These are phyloP conservation scores for Talaromyces rugulosus DNA, from an alignment of 2,329 filamentous ascomycete genomes.

Conservation along the genomic window DNA sequence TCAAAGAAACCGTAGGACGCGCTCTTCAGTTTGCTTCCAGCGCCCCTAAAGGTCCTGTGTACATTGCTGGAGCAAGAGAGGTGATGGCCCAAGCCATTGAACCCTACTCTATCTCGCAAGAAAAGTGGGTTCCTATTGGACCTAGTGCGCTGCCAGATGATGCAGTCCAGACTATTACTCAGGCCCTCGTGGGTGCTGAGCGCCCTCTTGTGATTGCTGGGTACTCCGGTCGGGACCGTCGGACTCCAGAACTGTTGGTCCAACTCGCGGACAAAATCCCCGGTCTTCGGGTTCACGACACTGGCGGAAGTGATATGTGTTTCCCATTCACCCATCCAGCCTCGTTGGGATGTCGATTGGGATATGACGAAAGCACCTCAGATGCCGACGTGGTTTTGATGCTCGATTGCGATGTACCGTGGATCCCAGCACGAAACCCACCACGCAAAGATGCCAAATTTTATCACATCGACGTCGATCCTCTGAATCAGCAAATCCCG, in stretches of 20 bases:
- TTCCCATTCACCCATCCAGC: conserved; percentile 37
- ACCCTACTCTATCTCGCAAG: conserved; percentile 61
- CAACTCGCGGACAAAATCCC: conserved; percentile 38
- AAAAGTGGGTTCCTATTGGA: conserved; percentile 64
- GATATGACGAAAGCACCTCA: conserved; percentile 63
- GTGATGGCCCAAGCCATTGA: conserved; percentile 74
- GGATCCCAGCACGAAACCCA: conserved; percentile 68
- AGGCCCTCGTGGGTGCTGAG: conserved; percentile 34
- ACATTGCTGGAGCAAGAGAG: conserved; percentile 69
- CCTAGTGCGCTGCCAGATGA: conserved; percentile 54
- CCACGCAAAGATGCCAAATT: conserved; percentile 51
- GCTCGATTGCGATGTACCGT: conserved; percentile 79
- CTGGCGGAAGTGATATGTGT: conserved; percentile 41
- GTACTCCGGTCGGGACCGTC: conserved; percentile 38
- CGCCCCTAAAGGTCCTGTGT: conserved; percentile 69
- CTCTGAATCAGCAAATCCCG: conserved; percentile 64
- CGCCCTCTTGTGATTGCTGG: conserved; percentile 43
- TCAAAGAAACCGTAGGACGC: conserved; percentile 79
- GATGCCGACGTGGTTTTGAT: conserved; percentile 75
- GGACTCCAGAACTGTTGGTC: conserved; percentile 33
- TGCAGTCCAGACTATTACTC: conserved; percentile 31
- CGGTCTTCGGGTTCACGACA: conserved; percentile 42
- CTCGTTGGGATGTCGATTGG: conserved; percentile 65
- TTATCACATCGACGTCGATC: conserved; percentile 59
- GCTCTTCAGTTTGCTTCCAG: conserved; percentile 71